Base-by-base conservation (phyloP, 1,139 yeast genomes). In the Hyphopichia wangnamkhiaoensis region DNA sequence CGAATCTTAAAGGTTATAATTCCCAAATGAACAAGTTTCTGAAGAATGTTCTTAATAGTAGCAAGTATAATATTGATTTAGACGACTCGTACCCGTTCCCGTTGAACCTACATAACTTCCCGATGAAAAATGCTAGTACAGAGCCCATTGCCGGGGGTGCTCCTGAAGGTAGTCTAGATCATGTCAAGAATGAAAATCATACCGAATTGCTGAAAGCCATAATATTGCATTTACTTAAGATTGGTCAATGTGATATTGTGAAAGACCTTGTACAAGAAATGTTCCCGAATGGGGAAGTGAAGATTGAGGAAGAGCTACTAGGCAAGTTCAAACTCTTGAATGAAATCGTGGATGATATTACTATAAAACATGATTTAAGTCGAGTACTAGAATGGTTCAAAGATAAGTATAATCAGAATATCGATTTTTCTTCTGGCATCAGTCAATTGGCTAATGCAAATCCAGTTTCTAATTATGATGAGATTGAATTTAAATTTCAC, bases 401-500 rank as follows among this genome's bases (percentile, higher is more conserved):
- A 31, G 46, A 48, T 13, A 61, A 61, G 37, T 53, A 52, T 42
- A 53, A 58, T 34, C 48, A 50, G 23, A 41, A 35, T 10, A 31
- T 33, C 13, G 33, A 23, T 13, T 10, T 14, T 12, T 16, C 29
- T 3, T 33, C 35, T 4, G 28, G 35, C 12, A 21, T 33, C 8
- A 23, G 28, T 17, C 37, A 35, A 13, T 8, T 35, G 4, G 8
- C 39, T 5, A 38, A 21, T 18, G 28, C 18, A 20, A 28, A 31
- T 19, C 14, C 23, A 25, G 21, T 25, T 29, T 42, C 46, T 17
- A 42, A 41, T 25, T 48, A 46, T 24, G 40, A 37, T 23, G 53
- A 53, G 35, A 55, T 84, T 30, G 88, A 82, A 57, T 83, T 84
- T 63, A 74, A 75, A 48, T 67, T 85, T 43, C 90, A 84, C 59